Base-by-base conservation (phyloP, 106 monocot species). In the Allium cepa region DNA sequence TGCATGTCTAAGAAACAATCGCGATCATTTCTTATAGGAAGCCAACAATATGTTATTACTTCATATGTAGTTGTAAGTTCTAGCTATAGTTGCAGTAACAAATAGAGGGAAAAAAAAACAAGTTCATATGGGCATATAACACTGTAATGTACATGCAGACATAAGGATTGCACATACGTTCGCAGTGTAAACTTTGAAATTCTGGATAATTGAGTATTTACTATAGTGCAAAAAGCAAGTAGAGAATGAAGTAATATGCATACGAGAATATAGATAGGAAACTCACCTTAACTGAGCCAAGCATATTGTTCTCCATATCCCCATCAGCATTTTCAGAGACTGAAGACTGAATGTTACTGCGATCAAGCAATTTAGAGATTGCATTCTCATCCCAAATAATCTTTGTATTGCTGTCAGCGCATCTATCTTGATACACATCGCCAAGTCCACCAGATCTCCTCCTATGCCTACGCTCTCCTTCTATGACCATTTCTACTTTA, bases 351-450 rank as follows among this genome's bases (percentile, higher is more conserved):
- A 97, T 77, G 73, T 87, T 63, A 9, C 88, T 89, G 47, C 96
- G 85, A 73, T 97, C 96, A 75, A 97, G 92, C 58, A 97, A 61
- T 71, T 92, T 97, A 59, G 77, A 46, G 51, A 97, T 84, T 62
- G 92, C 85, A 79, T 62, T 86, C 68, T 97, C 96, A 84, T 97
- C 96, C 96, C 96, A 97, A 18, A 81, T 45, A 58, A 82, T 75
- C 55, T 89, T 92, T 70, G 79, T 82, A 75, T 62, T 70, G 67
- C 82, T 78, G 71, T 81, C 86, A 63, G 92, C 77, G 77, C 92
- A 92, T 73, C 57, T 81, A 77, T 97, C 96, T 64, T 92, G 59
- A 66, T 93, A 93, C n/a, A 93, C 92, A 88, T 93, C 85, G 57
- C 92, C 92, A 28, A 93, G 74, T 12, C 96, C 96, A 76, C 96